A percentile compares a stretch with the other conserved stretches of the same genome.
Evolutionary conservation across 2,329 filamentous ascomycete genomes (phyloP).

Genomic region (Alternaria panax): DNA sequence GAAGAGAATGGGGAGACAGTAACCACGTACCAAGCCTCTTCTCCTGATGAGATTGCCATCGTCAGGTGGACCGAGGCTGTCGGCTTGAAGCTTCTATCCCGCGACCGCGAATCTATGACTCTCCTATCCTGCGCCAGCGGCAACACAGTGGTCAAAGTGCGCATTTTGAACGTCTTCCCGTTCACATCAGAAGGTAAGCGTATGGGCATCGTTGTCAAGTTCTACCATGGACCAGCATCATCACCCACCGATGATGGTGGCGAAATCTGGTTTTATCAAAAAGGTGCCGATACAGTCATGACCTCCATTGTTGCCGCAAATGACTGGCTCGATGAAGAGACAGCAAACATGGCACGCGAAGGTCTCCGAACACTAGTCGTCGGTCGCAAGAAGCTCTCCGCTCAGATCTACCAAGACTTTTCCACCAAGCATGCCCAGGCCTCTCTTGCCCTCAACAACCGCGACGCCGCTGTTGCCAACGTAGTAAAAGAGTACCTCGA

Average conservation of each 20-base stretch:
- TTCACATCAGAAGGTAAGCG: constrained; percentile 98
- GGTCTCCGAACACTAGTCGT: constrained; percentile 93
- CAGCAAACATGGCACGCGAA: constrained; percentile 98
- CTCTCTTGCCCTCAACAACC: constrained; percentile 77
- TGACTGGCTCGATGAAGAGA: constrained; percentile 99
- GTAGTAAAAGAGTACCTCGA: constrained; percentile 85
- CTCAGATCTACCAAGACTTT: constrained; percentile 83
- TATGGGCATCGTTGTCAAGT: constrained; percentile 96
- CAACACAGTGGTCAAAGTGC: constrained; percentile 79
- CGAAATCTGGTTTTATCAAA: constrained; percentile 98
- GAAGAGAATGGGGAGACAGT: constrained; percentile 78
- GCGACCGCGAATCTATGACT: constrained; percentile 85
- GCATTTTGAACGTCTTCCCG: constrained; percentile 92
- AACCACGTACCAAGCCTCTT: constrained; percentile 94
- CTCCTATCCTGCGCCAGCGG: constrained; percentile 79
- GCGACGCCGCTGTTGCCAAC: constrained; percentile 81
- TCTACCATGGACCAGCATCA: constrained; percentile 58
- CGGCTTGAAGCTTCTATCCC: constrained; percentile 81
- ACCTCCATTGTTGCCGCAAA: constrained; percentile 92
- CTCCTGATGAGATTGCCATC: constrained; percentile 97
- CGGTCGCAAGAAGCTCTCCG: constrained; percentile 84
- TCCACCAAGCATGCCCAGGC: constrained; percentile 77
- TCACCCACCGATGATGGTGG: constrained; percentile 63
- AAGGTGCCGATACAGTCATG: constrained; percentile 99
- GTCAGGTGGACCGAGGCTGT: constrained; percentile 95